Evolutionary conservation across 192 early-diverging fungal species (phyloP).

Genomic region (Backusella mclennaniae): DNA sequence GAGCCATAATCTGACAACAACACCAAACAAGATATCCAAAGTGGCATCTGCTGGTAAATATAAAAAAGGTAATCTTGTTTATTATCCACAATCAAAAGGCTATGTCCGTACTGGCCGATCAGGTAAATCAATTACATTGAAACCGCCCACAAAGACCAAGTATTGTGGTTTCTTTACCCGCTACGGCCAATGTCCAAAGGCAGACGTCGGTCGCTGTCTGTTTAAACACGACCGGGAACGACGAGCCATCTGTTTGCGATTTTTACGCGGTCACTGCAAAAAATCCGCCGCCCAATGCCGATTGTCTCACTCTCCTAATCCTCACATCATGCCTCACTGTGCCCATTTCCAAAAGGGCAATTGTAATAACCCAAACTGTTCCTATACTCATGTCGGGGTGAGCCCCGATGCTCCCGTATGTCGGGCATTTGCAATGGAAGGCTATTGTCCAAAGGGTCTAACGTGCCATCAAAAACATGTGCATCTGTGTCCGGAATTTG

Average conservation of each 20-base stretch:
- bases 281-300: constrained; percentile 37
- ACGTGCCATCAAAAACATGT: constrained; percentile 62
- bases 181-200: constrained; percentile 39
- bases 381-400: constrained; percentile 56
- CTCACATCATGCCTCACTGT: constrained; percentile 57
- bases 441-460: constrained; percentile 57
- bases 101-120: constrained; percentile 27
- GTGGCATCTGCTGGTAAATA: not conserved
- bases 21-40: constrained; percentile 1
- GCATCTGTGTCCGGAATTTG: constrained; percentile 70
- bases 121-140: constrained; percentile 27
- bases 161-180: constrained; percentile 31
- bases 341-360: constrained; percentile 62
- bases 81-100: constrained; percentile 22
- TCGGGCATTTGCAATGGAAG: constrained; percentile 59
- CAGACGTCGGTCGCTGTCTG: constrained; percentile 23
- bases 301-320: constrained; percentile 55
- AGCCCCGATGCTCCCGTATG: constrained; percentile 62
- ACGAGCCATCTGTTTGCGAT: constrained; percentile 50
- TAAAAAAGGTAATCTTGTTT: constrained; percentile 27
- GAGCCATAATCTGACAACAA: not conserved
- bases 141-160: not conserved
- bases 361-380: constrained; percentile 54
- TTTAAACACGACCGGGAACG: constrained; percentile 50
- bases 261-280: constrained; percentile 45